Conservation (phyloP, 306 rosid species). For the Cicer chorassanicum region DNA sequence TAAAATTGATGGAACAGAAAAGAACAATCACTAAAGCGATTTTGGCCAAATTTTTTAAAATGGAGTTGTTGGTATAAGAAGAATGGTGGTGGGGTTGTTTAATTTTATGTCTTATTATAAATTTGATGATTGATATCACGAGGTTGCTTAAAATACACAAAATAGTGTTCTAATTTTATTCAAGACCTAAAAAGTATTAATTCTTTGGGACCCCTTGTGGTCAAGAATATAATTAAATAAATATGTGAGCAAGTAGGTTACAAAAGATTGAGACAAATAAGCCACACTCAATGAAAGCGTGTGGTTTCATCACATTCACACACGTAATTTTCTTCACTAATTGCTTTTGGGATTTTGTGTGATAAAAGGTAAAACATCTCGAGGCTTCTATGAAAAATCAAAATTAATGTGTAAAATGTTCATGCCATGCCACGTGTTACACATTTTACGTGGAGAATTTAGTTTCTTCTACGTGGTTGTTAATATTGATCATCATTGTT, state of each 20-base stretch:
- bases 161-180: not conserved
- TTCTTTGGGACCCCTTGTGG: slow-evolving; percentile 25
- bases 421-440: slow-evolving; percentile 23
- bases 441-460: slow-evolving; percentile 37
- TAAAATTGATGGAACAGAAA: slow-evolving; percentile 6
- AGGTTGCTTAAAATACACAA: slow-evolving; percentile 29
- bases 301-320: slow-evolving; percentile 41
- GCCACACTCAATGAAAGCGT: slow-evolving; percentile 4
- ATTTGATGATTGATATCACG: slow-evolving; percentile 11
- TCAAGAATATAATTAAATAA: slow-evolving; percentile 26
- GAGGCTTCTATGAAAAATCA: slow-evolving; percentile 40
- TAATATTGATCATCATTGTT: not conserved
- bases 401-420: not conserved
- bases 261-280: slow-evolving; percentile 38
- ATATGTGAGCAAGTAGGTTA: slow-evolving; percentile 12
- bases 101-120: slow-evolving; percentile 8
- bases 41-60: not conserved
- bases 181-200: slow-evolving; percentile 16
- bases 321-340: slow-evolving; percentile 47
- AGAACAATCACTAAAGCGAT: slow-evolving; percentile 23
- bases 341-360: slow-evolving; percentile 38
- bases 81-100: slow-evolving; percentile 23
- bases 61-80: slow-evolving; percentile 35
- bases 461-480: not conserved
- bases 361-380: slow-evolving; percentile 41